Conservation (phyloP, 1,284 basidiomycete species). For the Apiotrichum porosum region DNA sequence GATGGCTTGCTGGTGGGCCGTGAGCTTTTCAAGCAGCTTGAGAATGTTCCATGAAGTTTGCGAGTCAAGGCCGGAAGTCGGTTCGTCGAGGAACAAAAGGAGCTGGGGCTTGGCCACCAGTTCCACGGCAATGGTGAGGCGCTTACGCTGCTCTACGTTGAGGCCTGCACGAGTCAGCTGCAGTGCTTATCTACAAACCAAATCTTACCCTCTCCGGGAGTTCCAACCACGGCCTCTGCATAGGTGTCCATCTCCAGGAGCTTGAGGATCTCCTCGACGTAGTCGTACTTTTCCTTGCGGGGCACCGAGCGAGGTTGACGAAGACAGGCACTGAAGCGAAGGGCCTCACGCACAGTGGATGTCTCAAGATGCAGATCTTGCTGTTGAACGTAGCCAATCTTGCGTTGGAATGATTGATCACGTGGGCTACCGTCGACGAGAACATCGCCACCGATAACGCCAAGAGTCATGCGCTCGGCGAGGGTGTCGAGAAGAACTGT, state of each 20-base stretch:
- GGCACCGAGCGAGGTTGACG: slow-evolving; percentile 68
- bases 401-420: slow-evolving; percentile 62
- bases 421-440: slow-evolving; percentile 70
- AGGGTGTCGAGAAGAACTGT: slow-evolving; percentile 78
- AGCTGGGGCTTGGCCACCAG: slow-evolving; percentile 46
- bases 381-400: slow-evolving; percentile 70
- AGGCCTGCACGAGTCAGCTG: slow-evolving; percentile 19
- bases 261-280: slow-evolving; percentile 47
- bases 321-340: slow-evolving; percentile 73
- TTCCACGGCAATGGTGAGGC: slow-evolving; percentile 66
- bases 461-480: slow-evolving; percentile 70
- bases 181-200: too few species aligned
- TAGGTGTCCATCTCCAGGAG: slow-evolving; percentile 20
- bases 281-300: slow-evolving; percentile 37
- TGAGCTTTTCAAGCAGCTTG: slow-evolving; percentile 15
- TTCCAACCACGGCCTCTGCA: slow-evolving; percentile 40
- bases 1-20: slow-evolving; percentile 66
- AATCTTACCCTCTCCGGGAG: slow-evolving; percentile 44
- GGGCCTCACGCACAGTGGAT: slow-evolving; percentile 70
- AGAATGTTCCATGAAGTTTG: slow-evolving; percentile 18
- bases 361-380: slow-evolving; percentile 68
- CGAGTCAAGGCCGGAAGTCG: slow-evolving; percentile 33
- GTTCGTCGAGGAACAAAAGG: slow-evolving; percentile 49
- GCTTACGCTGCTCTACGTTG: slow-evolving; percentile 43
- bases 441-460: slow-evolving; percentile 71